Conservation (phyloP, 1,284 basidiomycete species). For the Cystobasidiaceae sp. region DNA sequence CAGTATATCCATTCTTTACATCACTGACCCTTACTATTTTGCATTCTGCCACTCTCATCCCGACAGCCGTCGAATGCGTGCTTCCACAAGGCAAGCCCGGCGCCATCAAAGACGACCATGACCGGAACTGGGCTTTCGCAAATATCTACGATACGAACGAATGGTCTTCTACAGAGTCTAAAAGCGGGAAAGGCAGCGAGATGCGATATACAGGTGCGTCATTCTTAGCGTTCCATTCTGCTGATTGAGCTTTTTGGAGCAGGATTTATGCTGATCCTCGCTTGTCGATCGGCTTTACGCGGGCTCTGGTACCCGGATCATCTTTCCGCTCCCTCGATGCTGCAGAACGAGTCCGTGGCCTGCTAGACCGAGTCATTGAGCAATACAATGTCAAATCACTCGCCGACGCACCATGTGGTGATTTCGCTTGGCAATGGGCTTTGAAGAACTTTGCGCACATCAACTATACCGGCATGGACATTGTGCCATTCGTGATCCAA, state of each 20-base stretch:
- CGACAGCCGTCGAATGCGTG: too few species aligned
- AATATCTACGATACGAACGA: not conserved
- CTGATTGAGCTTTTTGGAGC: too few species aligned
- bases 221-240: too few species aligned
- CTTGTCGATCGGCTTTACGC: too few species aligned
- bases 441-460: not conserved
- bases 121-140: not conserved
- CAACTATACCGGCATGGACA: slow-evolving; percentile 9
- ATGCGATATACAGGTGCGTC: too few species aligned
- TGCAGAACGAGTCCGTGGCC: not conserved
- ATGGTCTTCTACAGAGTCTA: not conserved
- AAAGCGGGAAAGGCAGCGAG: not conserved
- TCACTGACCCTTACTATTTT: too few species aligned
- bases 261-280: too few species aligned
- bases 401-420: slow-evolving; percentile 4
- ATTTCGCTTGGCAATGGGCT: not conserved
- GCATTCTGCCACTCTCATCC: too few species aligned
- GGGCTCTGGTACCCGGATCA: too few species aligned
- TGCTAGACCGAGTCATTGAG: not conserved
- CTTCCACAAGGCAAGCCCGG: too few species aligned
- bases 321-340: not conserved
- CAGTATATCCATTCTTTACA: too few species aligned
- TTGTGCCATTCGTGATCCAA: not conserved
- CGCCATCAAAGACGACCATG: too few species aligned
- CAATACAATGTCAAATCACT: not conserved